Base-by-base conservation (phyloP, 169 alveolate genomes). In the Toxoplasma gondii region DNA sequence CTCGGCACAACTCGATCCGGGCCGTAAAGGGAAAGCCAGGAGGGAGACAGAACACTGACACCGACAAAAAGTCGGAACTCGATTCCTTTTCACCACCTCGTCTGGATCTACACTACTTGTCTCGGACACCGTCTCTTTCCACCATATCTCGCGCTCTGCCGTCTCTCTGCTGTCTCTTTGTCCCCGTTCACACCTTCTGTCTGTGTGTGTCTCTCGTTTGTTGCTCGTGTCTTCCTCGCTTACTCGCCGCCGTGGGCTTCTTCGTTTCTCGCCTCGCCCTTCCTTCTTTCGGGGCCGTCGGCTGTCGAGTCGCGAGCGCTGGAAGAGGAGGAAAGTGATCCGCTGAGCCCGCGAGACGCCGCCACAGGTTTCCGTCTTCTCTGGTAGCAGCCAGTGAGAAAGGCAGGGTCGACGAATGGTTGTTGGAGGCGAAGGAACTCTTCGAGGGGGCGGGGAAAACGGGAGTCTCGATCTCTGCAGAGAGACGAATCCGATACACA, bases 401-500 rank as follows among this genome's bases (percentile, higher is more conserved):
- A 36, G 45, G 53, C 44, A 22, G 44, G 41, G 43, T 84, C 91
- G 1, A 49, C 91, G n/a, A 84, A 84, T 16, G 91, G 91, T 17
- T 44, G 78, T 78, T 84, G 91, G 36, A 84, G 91, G 2, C 91
- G 69, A 16, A 84, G 74, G 44, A 84, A 84, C 41, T 84, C 91
- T 16, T n/a, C 31, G 7, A 84, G 69, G 7, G 91, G 44, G 17
- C 58, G 78, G 49, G 74, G 74, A 67, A 31, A 84, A 1, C 41
- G 58, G n/a, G 38, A 39, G 91, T 84, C 91, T 49, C 12, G 45
- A 12, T 82, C 88, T 31, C 88, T 82, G 88, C 54, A 45, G 45
- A 83, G 34, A 84, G 43, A 27, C 36, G 64, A 36, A 39, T 41
- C 36, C 53, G 9, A 39, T 9, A 19, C 39, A 31, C 24, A 80